A percentile compares a stretch with the other conserved stretches of the same genome.
Conservation (phyloP, 108 stramenopile species). For the Nannochloropsis granulata region DNA sequence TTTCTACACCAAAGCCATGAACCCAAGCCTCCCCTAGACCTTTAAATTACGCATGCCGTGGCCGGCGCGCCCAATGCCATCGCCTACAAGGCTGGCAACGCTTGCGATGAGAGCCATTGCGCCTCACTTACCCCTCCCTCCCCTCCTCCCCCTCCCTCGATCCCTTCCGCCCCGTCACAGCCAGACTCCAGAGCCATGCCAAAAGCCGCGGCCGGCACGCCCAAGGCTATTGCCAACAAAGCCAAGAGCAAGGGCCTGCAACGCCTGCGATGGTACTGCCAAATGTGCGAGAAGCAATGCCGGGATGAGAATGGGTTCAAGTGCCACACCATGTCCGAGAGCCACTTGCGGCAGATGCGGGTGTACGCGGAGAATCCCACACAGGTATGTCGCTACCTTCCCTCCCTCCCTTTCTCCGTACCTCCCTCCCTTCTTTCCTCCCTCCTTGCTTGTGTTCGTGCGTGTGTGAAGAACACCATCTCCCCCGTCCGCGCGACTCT, state of each 20-base stretch:
- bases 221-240: slow-evolving; percentile 24
- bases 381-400: slow-evolving; percentile 39
- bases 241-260: slow-evolving; percentile 89
- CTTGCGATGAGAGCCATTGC: no score
- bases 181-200: slow-evolving; percentile 3
- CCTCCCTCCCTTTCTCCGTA: background rate
- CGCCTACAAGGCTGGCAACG: no score
- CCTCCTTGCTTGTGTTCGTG: background rate
- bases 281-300: slow-evolving; percentile 97
- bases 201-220: slow-evolving; percentile 17
- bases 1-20: no score
- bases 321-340: slow-evolving; percentile 85
- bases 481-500: background rate
- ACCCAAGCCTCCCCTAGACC: no score
- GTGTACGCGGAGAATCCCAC: slow-evolving; percentile 68
- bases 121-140: no score
- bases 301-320: slow-evolving; percentile 92
- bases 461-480: background rate
- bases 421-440: background rate
- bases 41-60: no score
- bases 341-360: slow-evolving; percentile 91
- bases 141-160: no score
- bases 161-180: no score
- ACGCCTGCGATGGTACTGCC: slow-evolving; percentile 90
- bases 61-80: no score